Evolutionary conservation across 2,329 filamentous ascomycete species (phyloP).

Genomic region (Atkinsonella texensis): DNA sequence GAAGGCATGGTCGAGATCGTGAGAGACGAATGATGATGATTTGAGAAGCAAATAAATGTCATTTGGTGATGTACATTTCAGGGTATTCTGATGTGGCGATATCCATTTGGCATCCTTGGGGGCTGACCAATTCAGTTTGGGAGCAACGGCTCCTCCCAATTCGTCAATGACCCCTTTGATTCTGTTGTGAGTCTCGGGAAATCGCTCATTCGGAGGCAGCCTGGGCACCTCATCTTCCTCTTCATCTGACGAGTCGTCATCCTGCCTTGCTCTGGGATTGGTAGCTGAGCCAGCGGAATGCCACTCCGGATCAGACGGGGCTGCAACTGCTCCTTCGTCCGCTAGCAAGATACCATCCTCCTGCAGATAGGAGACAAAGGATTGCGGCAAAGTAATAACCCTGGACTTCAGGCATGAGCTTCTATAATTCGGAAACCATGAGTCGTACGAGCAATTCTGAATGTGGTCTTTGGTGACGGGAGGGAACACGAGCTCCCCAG

Average conservation of each 20-base stretch:
- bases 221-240: slow-evolving; percentile 31
- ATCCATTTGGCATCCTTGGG: slow-evolving; percentile 97
- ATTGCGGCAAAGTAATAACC: slow-evolving; percentile 61
- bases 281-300: slow-evolving; percentile 21
- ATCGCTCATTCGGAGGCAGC: slow-evolving; percentile 41
- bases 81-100: slow-evolving; percentile 67
- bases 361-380: slow-evolving; percentile 77
- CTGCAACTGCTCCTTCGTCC: slow-evolving; percentile 45
- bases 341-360: slow-evolving; percentile 88
- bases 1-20: slow-evolving; percentile 89
- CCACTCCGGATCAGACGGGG: slow-evolving; percentile 45
- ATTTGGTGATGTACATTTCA: slow-evolving; percentile 79
- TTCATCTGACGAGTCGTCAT: slow-evolving; percentile 31
- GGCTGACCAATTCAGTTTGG: slow-evolving; percentile 95
- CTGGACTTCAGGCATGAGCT: slow-evolving; percentile 73
- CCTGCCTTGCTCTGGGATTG: slow-evolving; percentile 17
- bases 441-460: slow-evolving; percentile 85
- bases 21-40: slow-evolving; percentile 85
- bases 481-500: slow-evolving; percentile 52
- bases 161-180: slow-evolving; percentile 70
- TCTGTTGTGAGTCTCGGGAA: slow-evolving; percentile 61
- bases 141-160: slow-evolving; percentile 74
- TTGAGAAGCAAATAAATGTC: slow-evolving; percentile 93
- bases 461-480: slow-evolving; percentile 80
- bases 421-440: slow-evolving; percentile 81